Evolutionary conservation across 1,284 basidiomycete genomes (phyloP).

Genomic region (Tylopilus orsonianus): DNA sequence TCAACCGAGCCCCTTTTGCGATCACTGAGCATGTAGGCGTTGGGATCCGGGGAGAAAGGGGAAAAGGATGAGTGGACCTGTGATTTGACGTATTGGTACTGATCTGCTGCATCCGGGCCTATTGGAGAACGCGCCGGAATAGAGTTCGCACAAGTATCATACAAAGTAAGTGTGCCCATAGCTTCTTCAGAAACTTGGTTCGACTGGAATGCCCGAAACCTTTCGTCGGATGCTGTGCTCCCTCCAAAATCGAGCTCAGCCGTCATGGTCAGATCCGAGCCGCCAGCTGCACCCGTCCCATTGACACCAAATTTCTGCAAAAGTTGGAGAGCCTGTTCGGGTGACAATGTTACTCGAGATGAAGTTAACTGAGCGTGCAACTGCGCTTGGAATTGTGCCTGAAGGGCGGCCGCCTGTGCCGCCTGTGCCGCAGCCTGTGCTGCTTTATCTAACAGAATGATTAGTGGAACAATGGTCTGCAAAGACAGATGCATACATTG

Average conservation of each 20-base stretch:
- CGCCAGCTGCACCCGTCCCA: constrained; percentile 38
- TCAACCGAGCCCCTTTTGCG: constrained; percentile 35
- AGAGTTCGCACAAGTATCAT: constrained; percentile 23
- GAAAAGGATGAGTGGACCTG: constrained; percentile 47
- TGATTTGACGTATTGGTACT: constrained; percentile 24
- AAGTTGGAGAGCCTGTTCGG: constrained; percentile 68
- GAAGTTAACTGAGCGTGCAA: constrained; percentile 39
- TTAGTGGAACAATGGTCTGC: constrained; percentile 4
- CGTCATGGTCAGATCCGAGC: constrained; percentile 17
- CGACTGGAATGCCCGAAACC: constrained; percentile 27
- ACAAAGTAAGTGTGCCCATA: constrained; percentile 17
- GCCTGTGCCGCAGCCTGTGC: constrained; percentile 84
- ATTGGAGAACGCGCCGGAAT: constrained; percentile 15
- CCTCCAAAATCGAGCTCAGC: constrained; percentile 18
- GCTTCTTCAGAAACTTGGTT: constrained; percentile 26
- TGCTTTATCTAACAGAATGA: constrained; percentile 63
- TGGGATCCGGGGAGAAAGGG: constrained; percentile 63
- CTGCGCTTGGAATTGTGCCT: constrained; percentile 48
- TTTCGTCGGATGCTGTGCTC: constrained; percentile 31
- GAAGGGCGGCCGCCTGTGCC: constrained; percentile 69
- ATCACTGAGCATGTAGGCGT: constrained; percentile 36
- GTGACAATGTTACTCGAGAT: constrained; percentile 42
- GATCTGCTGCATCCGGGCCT: constrained; percentile 17
- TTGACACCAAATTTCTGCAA: constrained; percentile 59
- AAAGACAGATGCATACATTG: constrained; percentile 61